Evolutionary conservation across 2,329 filamentous ascomycete species (phyloP).

Genomic region (Colletotrichum caudatum): DNA sequence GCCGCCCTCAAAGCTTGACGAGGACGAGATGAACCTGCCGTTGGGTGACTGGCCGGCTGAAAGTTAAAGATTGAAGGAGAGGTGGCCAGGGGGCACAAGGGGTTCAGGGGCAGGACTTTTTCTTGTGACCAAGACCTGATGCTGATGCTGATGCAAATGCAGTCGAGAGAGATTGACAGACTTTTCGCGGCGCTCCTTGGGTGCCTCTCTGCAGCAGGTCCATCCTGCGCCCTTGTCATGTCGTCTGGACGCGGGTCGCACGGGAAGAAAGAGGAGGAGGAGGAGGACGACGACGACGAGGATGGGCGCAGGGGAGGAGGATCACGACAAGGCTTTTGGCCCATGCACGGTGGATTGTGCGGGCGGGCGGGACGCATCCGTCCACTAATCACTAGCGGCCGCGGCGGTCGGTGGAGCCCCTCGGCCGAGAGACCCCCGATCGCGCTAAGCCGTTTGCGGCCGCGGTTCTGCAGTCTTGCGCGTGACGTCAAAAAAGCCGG

Average conservation of each 20-base stretch:
- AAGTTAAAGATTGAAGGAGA: neutral
- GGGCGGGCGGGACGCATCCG: slow-evolving; percentile 31
- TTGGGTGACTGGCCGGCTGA: neutral
- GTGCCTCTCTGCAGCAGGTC: neutral
- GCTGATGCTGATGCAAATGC: neutral
- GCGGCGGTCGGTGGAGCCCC: slow-evolving; percentile 16
- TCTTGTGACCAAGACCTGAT: neutral
- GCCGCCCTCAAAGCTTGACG: slow-evolving; percentile 1
- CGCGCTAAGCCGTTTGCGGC: slow-evolving; percentile 32
- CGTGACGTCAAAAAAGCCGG: slow-evolving; percentile 40
- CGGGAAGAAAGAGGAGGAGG: neutral
- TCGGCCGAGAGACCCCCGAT: slow-evolving; percentile 30
- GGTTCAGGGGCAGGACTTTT: neutral
- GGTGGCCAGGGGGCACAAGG: neutral
- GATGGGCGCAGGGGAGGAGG: neutral
- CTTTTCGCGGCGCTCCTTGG: neutral
- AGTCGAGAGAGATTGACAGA: slow-evolving; percentile 5
- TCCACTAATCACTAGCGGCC: slow-evolving; percentile 38
- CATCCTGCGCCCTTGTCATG: neutral
- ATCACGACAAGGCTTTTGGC: slow-evolving; percentile 29
- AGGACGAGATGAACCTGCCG: slow-evolving; percentile 11
- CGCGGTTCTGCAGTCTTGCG: neutral
- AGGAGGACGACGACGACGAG: neutral
- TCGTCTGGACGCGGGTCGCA: slow-evolving; percentile 3
- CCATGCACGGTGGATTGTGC: slow-evolving; percentile 23